Base-by-base conservation (phyloP, 2,329 filamentous ascomycete species). In the Fusarium sp. region DNA sequence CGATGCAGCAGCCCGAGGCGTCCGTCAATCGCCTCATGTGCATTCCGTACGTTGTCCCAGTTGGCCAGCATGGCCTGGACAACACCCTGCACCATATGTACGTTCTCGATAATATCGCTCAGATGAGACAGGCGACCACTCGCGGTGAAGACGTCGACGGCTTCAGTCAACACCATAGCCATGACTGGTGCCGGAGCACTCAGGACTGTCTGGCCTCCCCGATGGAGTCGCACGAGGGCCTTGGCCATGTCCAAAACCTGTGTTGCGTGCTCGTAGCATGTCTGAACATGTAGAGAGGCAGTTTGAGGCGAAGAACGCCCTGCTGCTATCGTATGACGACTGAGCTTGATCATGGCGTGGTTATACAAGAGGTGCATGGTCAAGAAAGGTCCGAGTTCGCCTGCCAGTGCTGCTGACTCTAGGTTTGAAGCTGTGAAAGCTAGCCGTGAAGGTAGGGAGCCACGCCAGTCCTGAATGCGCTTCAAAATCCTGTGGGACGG, bases 361-460 rank as follows among this genome's bases (percentile, higher is more conserved):
- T 89, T 83, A 71, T 89, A 89, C n/a, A 91, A 77, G 26, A 89
- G 77, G 72, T 91, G 88, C 73, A 90, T 83, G 2, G 83, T 84
- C 51, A 90, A 76, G 69, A 88, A 88, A 0, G 82, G 81, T 6
- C 86, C 86, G 2, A 83, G 78, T 64, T 83, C 75, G 13, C 76
- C 85, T 25, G 83, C 82, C 28, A 80, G 75, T 7, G 85, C 80
- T 38, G 83, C 85, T 28, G 79, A 77, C 40, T 86, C 81, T 12
- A 91, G 76, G 54, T 89, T 91, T 50, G 80, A 76, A 5, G 80
- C 72, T 4, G 79, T 84, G 68, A 87, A 87, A 9, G 75, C 72
- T 25, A 91, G 76, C 34, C 82, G 76, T 8, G 78, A 71, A 4
- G 89, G 87, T 3, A 92, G 74, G 15, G 81, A 79, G 3, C 76